phyloP scores from a whole-genome alignment of 2,329 filamentous ascomycete species.

The Hirsutella minnesotensis region DNA sequence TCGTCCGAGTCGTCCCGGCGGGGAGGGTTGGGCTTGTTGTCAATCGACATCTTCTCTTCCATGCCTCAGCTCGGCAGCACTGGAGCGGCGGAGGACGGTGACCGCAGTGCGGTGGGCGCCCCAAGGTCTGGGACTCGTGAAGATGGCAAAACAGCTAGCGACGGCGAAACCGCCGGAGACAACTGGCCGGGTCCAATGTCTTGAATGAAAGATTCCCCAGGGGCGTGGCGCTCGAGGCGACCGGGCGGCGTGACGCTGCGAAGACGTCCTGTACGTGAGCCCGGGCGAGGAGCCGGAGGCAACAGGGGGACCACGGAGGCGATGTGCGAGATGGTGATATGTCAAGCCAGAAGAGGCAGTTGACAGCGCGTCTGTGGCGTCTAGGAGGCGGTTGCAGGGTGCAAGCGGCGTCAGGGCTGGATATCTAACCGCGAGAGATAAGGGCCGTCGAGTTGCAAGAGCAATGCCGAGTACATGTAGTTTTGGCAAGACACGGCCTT shows the following conservation, averaged over 20 bases:
- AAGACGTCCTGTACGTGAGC: too few relatives aligned
- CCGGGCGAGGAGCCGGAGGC: slow-evolving; percentile 5
- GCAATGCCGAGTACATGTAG: slow-evolving; percentile 1
- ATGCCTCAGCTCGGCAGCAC: slow-evolving; percentile 37
- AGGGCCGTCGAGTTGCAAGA: slow-evolving; percentile 3
- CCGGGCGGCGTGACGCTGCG: too few relatives aligned
- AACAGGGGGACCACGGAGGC: slow-evolving; percentile 22
- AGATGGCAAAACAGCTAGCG: slow-evolving; percentile 18
- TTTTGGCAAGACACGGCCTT: background rate
- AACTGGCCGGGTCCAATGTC: slow-evolving; percentile 9
- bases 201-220: too few relatives aligned
- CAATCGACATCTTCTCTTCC: slow-evolving; percentile 57
- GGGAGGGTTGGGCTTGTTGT: slow-evolving; percentile 27
- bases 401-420: background rate
- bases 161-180: slow-evolving; percentile 18
- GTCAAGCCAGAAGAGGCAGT: slow-evolving; percentile 6
- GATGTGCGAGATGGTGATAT: slow-evolving; percentile 15
- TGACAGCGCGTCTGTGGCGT: slow-evolving; percentile 14
- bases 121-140: slow-evolving; percentile 11
- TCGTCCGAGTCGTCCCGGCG: slow-evolving; percentile 47
- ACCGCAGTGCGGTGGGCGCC: slow-evolving; percentile 25
- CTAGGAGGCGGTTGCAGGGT: slow-evolving; percentile 4
- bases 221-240: background rate
- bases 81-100: slow-evolving; percentile 16
- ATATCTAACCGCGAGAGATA: slow-evolving; percentile 13